Conservation (phyloP, 805 yeast genomes). For the Candida suzukii region DNA sequence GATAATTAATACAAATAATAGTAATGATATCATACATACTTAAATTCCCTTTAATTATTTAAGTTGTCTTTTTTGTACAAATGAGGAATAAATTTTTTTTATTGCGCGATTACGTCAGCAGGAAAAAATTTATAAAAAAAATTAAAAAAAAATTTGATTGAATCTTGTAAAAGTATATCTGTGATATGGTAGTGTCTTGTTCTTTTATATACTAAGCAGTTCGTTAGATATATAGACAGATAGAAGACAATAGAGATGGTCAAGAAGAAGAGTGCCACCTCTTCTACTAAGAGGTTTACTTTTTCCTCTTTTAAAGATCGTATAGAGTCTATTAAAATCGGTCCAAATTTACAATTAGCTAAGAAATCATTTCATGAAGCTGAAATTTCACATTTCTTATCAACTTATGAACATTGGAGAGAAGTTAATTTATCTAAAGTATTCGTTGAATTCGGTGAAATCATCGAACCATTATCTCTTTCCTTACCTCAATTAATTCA, state of each 20-base stretch:
- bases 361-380: slow-evolving; percentile 63
- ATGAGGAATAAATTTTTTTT: no score
- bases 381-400: slow-evolving; percentile 70
- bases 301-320: slow-evolving; percentile 78
- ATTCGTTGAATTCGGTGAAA: slow-evolving; percentile 57
- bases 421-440: slow-evolving; percentile 75
- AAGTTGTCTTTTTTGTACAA: no score
- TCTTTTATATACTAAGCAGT: no score
- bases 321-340: slow-evolving; percentile 77
- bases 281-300: slow-evolving; percentile 51
- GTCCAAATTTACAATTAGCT: slow-evolving; percentile 47
- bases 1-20: no score
- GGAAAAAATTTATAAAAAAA: no score
- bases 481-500: slow-evolving; percentile 77
- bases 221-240: no score
- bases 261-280: slow-evolving; percentile 35
- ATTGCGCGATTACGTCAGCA: no score
- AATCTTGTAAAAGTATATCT: no score
- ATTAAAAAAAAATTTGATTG: no score
- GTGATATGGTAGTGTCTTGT: no score
- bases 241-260: not conserved
- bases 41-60: no score
- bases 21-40: no score
- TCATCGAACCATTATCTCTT: slow-evolving; percentile 47
- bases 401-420: slow-evolving; percentile 79